Evolutionary conservation across 2,329 filamentous ascomycete genomes (phyloP), one percentile per base, ranked within the genome.

Genomic region (Colletotrichum sublineola): DNA sequence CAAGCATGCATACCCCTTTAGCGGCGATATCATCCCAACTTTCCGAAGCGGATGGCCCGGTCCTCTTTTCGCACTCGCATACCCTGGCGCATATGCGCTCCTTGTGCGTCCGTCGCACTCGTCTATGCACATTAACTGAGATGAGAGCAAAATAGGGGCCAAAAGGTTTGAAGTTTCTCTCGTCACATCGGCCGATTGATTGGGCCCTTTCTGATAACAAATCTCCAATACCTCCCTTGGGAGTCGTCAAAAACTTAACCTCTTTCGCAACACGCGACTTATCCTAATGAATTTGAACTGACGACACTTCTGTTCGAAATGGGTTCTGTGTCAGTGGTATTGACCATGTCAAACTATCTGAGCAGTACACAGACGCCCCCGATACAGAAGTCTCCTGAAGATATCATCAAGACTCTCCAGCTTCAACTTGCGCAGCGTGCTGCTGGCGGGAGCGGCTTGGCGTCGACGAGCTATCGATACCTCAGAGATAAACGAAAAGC

Each of bases 1-100:
- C 3, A 18, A 36, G 6, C 36, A 57, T 20, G 11, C n/a, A 12
- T n/a, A 1, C 20, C 29, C 18, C 3, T 18, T 40, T 40, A n/a
- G 33, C 14, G n/a, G 15, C 8, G 11, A 48, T 31, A 14, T 63
- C 46, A 46, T 50, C 44, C 40, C n/a, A 38, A 52, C 46, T 20
- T 7, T 42, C 29, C 29, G 18, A 8, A 24, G 46, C 12, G 36
- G n/a, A 31, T 48, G 20, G 48, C 46, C 46, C 61, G 46, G 46
- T n/a, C 61, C 46, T 46, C 46, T 52, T 52, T 63, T 63, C 61
- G 61, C 61, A 63, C n/a, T 63, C 61, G 61, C 44, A 63, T 20
- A 15, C 46, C n/a, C 24, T 29, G 40, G 46, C 24, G 61, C 61
- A 63, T 12, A 63, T 20, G 36, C 46, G 46, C 14, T 40, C n/a